Evolutionary conservation across 768 basidiomycete genomes (phyloP), one percentile per base, ranked within the genome.

Genomic region (Boletus subcaerulescens): DNA sequence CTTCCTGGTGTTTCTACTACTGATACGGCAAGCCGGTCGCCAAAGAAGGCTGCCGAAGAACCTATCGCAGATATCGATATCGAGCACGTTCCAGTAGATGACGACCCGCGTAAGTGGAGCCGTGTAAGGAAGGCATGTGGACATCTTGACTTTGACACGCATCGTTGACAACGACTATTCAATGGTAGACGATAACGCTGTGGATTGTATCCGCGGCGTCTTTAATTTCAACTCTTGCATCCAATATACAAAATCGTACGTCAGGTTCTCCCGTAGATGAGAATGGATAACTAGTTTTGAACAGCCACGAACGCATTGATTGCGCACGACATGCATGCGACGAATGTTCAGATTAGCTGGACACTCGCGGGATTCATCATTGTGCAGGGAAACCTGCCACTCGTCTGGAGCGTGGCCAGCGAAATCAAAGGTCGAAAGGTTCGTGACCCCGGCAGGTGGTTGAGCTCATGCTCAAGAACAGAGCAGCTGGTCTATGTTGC

Each of bases 391-490:
- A 67, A 73, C 12, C 69, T 84, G 50, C 91, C 90, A 0, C 61
- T 89, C 12, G 35, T 86, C 4, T 91, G 90, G 89, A 80, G 77
- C 50, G 79, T 82, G 0, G 71, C 86, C 24, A 86, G 85, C 52
- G 91, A 93, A 69, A 80, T 92, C 32, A 84, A 82, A 63, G 91
- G 90, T 9, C 75, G 90, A 50, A 91, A 84, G 76, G 84, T 84
- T 58, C 20, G 76, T 66, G 29, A 9, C 17, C 31, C 33, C 33
- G 5, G 17, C 24, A 18, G 11, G 33, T 42, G 32, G 17, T 15
- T 24, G 29, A 40, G 46, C 45, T 15, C 31, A 26, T 40, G 54
- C 50, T 57, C 32, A 56, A 57, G 33, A 17, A 42, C 18, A 8
- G 44, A 53, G 14, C 31, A 83, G 84, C 53, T 77, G 17, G 80